Evolutionary conservation across 2,329 filamentous ascomycete genomes (phyloP), one percentile per base, ranked within the genome.

Genomic region (Paramyrothecium roridum): DNA sequence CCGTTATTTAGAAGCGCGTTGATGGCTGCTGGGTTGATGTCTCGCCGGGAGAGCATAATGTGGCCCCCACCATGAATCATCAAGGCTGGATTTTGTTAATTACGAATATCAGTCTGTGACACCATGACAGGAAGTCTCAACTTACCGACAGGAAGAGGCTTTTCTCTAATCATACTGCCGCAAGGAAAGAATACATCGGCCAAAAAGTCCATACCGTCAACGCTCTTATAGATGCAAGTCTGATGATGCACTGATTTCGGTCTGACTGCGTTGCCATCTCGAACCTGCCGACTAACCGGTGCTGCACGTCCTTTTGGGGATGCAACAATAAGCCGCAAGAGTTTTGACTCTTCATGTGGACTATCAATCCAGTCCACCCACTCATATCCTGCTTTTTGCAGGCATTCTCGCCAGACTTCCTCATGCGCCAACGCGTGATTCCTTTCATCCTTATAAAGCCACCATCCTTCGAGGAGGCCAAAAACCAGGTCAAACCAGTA

Each of bases 41-140:
- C 73, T 45, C 70, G 69, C 8, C 74, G 66, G 1, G 70, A 72
- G 11, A 76, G 65, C 37, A 71, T 70, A 3, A 78, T 59, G 54
- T 77, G 69, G 7, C 76, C 70, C n/a, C 76, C 77, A 3, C 76
- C 76, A 53, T 79, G 76, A 17, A 78, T 72, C 73, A 79, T 76
- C 1, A 79, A 57, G 13, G 72, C 74, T 75, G 21, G 20, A 6
- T 20, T 20, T 16, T 8, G n/a, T 37, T 46, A 10, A 20, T 47
- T 47, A 47, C n/a, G n/a, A 30, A 30, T 10, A 19, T 23, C 21
- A 20, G 19, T 48, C 13, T 7, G 21, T 22, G 19, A 22, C 6
- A 48, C 21, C 8, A 16, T 16, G 22, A 50, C 26, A 10, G 30
- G 48, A 30, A n/a, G 20, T 13, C 12, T 30, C 8, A 30, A 10